Conservation (phyloP, 371 early-diverging fungal genomes). For the Batkoa obscura region DNA sequence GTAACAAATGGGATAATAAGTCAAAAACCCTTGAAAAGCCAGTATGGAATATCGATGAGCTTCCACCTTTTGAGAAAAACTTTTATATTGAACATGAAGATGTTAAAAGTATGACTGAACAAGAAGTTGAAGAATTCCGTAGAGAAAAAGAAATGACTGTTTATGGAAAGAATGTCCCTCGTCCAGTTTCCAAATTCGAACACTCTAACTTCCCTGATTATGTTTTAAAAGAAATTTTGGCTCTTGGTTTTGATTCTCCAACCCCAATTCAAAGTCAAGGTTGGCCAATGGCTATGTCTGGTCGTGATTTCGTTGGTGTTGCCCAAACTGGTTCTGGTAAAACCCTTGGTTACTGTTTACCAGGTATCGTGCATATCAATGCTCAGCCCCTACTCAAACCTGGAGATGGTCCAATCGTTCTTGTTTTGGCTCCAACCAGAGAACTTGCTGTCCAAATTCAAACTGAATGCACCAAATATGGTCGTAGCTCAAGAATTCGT, state of each 20-base stretch:
- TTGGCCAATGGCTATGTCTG: constrained; percentile 47
- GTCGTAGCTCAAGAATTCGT: constrained; percentile 43
- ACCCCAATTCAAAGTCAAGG: constrained; percentile 62
- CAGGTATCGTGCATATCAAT: constrained; percentile 77
- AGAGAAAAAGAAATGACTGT: constrained; percentile 34
- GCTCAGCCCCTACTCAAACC: constrained; percentile 27
- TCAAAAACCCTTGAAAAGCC: constrained; percentile 11
- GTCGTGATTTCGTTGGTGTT: constrained; percentile 72
- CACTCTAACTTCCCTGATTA: constrained; percentile 67
- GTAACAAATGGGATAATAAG: background rate
- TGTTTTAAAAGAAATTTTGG: constrained; percentile 37
- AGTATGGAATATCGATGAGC: constrained; percentile 41
- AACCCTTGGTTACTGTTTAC: constrained; percentile 52
- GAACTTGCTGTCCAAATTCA: constrained; percentile 84
- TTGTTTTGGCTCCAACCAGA: constrained; percentile 66
- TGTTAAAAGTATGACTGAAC: constrained; percentile 31
- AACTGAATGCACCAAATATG: constrained; percentile 56
- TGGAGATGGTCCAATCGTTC: constrained; percentile 51
- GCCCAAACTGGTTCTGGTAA: constrained; percentile 77
- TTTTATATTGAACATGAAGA: constrained; percentile 68
- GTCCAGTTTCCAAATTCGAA: constrained; percentile 73
- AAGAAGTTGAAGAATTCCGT: constrained; percentile 32
- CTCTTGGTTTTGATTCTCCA: constrained; percentile 43
- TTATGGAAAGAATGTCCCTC: constrained; percentile 36
- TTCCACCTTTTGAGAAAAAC: constrained; percentile 58